Conservation (phyloP, 352 stramenopile genomes). For the Albugo laibachii region DNA sequence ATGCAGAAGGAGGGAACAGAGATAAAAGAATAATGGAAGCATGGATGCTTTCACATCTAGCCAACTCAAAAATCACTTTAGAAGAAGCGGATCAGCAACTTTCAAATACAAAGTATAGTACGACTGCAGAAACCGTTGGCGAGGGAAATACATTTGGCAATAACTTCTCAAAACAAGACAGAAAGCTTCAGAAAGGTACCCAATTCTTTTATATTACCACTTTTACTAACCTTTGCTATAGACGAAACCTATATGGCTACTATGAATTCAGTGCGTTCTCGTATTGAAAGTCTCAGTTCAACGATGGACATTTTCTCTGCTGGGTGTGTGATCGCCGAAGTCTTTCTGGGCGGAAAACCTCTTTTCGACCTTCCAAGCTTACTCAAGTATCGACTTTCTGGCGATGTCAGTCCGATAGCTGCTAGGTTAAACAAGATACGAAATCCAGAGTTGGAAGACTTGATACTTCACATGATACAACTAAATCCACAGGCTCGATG, state of each 20-base stretch:
- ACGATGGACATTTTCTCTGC: slow-evolving; percentile 98
- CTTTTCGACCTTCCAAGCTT: slow-evolving; percentile 88
- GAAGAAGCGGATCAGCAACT: slow-evolving; percentile 66
- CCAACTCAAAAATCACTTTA: slow-evolving; percentile 39
- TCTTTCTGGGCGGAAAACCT: slow-evolving; percentile 89
- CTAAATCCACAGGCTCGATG: slow-evolving; percentile 79
- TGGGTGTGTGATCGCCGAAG: slow-evolving; percentile 94
- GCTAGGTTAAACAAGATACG: slow-evolving; percentile 86
- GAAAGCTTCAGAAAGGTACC: no score
- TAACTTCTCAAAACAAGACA: no score
- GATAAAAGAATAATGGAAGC: slow-evolving; percentile 1
- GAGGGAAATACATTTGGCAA: no score
- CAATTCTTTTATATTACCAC: no score
- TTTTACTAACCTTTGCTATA: no score
- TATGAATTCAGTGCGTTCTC: no score
- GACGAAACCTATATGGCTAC: no score
- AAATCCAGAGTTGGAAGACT: slow-evolving; percentile 68
- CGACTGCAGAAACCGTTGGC: no score
- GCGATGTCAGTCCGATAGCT: slow-evolving; percentile 46
- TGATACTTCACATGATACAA: slow-evolving; percentile 88
- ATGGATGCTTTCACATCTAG: slow-evolving; percentile 46
- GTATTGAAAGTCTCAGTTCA: slow-evolving; percentile 5
- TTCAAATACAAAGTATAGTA: slow-evolving; percentile 15
- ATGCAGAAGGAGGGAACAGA: no score
- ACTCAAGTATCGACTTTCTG: slow-evolving; percentile 63